Conservation (phyloP, 305 asterid species). For the Fraxinus ornus region DNA sequence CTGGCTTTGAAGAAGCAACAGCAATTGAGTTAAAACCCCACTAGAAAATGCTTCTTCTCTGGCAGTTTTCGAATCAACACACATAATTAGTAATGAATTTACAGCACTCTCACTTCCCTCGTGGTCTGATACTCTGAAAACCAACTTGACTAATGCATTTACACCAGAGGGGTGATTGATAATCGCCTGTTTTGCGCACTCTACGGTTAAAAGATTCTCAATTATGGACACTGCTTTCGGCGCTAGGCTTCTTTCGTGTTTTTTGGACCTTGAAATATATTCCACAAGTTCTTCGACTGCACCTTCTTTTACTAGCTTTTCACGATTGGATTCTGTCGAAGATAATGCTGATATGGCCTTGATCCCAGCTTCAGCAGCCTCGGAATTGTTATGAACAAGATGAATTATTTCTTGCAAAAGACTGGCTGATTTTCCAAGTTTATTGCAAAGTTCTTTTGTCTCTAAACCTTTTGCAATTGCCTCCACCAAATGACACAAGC, state of each 20-base stretch:
- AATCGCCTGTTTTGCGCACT: constrained; percentile 26
- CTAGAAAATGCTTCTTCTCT: constrained; percentile 42
- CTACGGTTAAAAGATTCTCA: constrained; percentile 31
- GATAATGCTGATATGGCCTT: constrained; percentile 38
- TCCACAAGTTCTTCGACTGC: constrained; percentile 32
- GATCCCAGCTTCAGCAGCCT: constrained; percentile 33
- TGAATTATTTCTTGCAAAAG: constrained; percentile 19
- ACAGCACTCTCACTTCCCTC: constrained; percentile 57
- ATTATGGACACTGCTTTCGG: constrained; percentile 34
- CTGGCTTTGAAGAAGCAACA: constrained; percentile 62
- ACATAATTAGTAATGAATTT: constrained; percentile 33
- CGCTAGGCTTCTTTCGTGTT: constrained; percentile 22
- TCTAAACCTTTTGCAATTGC: constrained; percentile 32
- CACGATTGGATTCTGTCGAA: constrained; percentile 18
- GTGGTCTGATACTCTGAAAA: constrained; percentile 49
- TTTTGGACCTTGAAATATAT: constrained; percentile 21
- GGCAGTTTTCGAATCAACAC: constrained; percentile 32
- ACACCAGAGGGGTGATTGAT: constrained; percentile 34
- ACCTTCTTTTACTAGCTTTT: constrained; percentile 27
- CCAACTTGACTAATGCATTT: constrained; percentile 46
- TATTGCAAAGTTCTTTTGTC: constrained; percentile 24
- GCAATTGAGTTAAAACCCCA: constrained; percentile 49
- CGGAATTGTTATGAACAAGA: constrained; percentile 14
- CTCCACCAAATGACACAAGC: constrained; percentile 40
- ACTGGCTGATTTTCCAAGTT: constrained; percentile 29